Base-by-base conservation (phyloP, 2,329 filamentous ascomycete species). In the Aspergillus sp. region DNA sequence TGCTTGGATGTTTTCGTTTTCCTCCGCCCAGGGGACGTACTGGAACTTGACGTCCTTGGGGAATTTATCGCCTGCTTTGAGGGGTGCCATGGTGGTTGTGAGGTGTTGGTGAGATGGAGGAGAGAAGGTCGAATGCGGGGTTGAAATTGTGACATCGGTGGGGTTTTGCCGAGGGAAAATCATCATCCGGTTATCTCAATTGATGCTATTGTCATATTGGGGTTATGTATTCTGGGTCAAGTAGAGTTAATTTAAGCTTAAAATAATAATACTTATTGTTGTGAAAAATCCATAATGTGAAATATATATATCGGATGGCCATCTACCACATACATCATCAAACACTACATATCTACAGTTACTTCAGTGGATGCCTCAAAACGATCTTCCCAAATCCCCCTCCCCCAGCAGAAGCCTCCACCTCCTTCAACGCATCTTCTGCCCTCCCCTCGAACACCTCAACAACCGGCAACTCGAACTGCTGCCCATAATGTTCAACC, bases 41-140 rank as follows among this genome's bases (percentile, higher is more conserved):
- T 77, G 72, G 77, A 96, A 96, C 66, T 77, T 76, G 42, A 95
- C 84, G 58, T 78, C 85, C 53, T 81, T 75, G 52, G 90, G 91
- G 77, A 97, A 91, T 60, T 75, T 72, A 65, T 95, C 88, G 60
- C 90, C 90, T 62, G 79, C 77, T 66, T 90, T 83, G 68, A 93
- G 81, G 61, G 78, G 76, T 70, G 83, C 62, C 78, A 81, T 81
- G 57, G 19, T 19, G 19, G 19, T 19, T 2, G 19, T 19, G 19
- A 19, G 2, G 19, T 19, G 19, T 49, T 66, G 53, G 43, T 13
- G 27, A 30, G 39, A 12, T 32, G 9, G 41, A 27, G 19, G 37
- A 27, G 12, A 33, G 35, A 19, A 19, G 19, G 19, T 19, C 19
- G 19, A 19, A 19, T 19, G 19, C 19, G 19, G 19, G 19, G 19